Conservation (phyloP, 2,329 filamentous ascomycete genomes). For the Aspergillus sp. region DNA sequence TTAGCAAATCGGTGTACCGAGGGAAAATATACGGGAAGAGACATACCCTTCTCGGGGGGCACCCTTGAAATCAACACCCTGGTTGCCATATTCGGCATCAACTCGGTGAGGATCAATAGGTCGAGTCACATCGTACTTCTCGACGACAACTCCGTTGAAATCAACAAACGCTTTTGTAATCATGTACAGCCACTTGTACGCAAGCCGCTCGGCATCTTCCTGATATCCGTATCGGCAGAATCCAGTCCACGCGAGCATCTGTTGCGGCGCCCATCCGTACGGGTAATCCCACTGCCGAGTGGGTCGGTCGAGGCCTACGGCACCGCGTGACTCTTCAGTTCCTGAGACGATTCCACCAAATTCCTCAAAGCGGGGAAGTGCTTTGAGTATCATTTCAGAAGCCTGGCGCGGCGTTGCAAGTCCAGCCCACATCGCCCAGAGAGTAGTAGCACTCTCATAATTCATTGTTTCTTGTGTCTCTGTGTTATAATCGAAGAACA, state of each 20-base stretch:
- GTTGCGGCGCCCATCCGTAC: slow-evolving; percentile 97
- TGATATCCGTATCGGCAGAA: slow-evolving; percentile 88
- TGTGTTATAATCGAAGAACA: slow-evolving; percentile 98
- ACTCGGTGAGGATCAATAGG: slow-evolving; percentile 89
- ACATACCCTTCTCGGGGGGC: slow-evolving; percentile 92
- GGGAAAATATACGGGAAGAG: slow-evolving; percentile 27
- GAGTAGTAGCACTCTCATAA: slow-evolving; percentile 90
- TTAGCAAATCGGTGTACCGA: slow-evolving; percentile 6
- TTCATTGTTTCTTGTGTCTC: slow-evolving; percentile 73
- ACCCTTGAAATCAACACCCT: slow-evolving; percentile 91
- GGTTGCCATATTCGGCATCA: slow-evolving; percentile 96
- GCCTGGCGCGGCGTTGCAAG: slow-evolving; percentile 83
- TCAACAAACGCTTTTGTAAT: slow-evolving; percentile 98
- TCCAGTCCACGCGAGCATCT: slow-evolving; percentile 96
- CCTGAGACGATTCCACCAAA: slow-evolving; percentile 86
- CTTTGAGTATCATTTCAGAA: slow-evolving; percentile 74
- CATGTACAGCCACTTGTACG: slow-evolving; percentile 98
- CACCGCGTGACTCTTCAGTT: slow-evolving; percentile 83
- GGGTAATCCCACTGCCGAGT: slow-evolving; percentile 99
- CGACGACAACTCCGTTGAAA: slow-evolving; percentile 96
- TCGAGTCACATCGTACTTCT: slow-evolving; percentile 96
- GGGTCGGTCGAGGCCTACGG: slow-evolving; percentile 75
- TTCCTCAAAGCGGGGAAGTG: slow-evolving; percentile 82
- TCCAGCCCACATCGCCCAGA: slow-evolving; percentile 97
- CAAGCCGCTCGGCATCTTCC: slow-evolving; percentile 82